Evolutionary conservation across 169 alveolate genomes (phyloP).

Genomic region (Plasmodium chabaudi): DNA sequence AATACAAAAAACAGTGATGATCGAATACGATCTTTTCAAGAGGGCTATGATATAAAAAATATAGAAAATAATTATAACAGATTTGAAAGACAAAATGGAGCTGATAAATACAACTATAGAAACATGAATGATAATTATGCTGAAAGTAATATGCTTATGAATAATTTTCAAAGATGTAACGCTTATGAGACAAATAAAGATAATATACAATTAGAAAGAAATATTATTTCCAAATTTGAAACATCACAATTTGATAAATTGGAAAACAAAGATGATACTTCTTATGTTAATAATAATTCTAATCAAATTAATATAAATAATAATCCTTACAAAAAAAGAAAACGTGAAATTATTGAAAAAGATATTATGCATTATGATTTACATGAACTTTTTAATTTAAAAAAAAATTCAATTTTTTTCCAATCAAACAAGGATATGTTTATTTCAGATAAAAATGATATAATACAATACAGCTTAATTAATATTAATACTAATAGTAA

Average conservation of each 20-base stretch:
- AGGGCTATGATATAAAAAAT: no score
- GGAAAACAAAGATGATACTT: conserved; percentile 9
- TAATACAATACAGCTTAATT: conserved; percentile 20
- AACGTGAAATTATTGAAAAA: conserved; percentile 25
- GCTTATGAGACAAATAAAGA: conserved; percentile 2
- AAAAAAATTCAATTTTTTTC: conserved; percentile 39
- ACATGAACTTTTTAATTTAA: conserved; percentile 46
- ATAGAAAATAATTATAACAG: no score
- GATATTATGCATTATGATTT: conserved; percentile 59
- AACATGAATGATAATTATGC: no score
- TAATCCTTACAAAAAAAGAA: conserved; percentile 34
- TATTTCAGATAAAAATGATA: conserved; percentile 1
- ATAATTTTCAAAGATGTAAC: not conserved
- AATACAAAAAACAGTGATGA: no score
- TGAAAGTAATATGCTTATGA: no score
- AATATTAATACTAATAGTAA: conserved; percentile 27
- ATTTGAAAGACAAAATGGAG: no score
- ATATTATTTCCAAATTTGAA: conserved; percentile 8
- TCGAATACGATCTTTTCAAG: no score
- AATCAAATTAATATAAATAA: not conserved
- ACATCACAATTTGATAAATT: not conserved
- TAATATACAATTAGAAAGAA: conserved; percentile 9
- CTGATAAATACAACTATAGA: no score
- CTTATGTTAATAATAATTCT: conserved; percentile 7
- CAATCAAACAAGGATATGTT: conserved; percentile 41